Base-by-base conservation (phyloP, 192 early-diverging fungal genomes). In the Allomyces macrogynus region DNA sequence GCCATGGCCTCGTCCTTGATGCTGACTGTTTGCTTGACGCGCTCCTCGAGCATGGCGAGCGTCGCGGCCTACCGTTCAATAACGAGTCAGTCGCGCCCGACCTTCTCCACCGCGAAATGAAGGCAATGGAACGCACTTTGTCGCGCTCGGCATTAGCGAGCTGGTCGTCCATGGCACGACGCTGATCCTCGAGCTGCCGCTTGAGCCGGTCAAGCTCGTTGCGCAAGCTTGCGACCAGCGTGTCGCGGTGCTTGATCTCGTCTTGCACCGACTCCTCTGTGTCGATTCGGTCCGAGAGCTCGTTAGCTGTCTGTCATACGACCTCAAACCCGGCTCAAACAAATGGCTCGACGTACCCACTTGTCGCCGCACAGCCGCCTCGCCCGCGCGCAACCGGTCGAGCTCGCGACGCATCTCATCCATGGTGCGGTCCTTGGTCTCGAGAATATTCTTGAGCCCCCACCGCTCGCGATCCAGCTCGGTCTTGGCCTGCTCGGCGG, bases 1-100 rank as follows among this genome's bases (percentile, higher is more conserved):
- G 25, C 62, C 25, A 79, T 67, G 8, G 68, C 23, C 20, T 81
- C 69, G 44, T 82, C 81, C 64, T 81, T 81, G 1, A 42, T 5
- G 0, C 42, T 44, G 9, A 82, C 24, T 1, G 79, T 68, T 49
- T 71, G 63, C 14, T 72, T 63, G 25, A 82, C 72, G 24, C 71
- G 67, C 5, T 71, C 70, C 68, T 82, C 81, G 23, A 82, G 69
- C 18, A 73, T 43, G 11, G 24, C 27, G 22, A 82, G 60, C 1
- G 81, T 65, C 8, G 63, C 14, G 25, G 80, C 77, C 81, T 82
- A 12, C 20, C 32, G 7, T 42, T 23, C 54, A 18, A 20, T 8
- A 8, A 64, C 18, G n/a, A 4, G 65, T 62, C 20, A 23, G 20
- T n/a, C n/a, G n/a, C 11, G 20, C 0, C 18, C 24, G 0, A 66